Base-by-base conservation (phyloP, 345 rosid genomes). In the Toxicodendron radicans region DNA sequence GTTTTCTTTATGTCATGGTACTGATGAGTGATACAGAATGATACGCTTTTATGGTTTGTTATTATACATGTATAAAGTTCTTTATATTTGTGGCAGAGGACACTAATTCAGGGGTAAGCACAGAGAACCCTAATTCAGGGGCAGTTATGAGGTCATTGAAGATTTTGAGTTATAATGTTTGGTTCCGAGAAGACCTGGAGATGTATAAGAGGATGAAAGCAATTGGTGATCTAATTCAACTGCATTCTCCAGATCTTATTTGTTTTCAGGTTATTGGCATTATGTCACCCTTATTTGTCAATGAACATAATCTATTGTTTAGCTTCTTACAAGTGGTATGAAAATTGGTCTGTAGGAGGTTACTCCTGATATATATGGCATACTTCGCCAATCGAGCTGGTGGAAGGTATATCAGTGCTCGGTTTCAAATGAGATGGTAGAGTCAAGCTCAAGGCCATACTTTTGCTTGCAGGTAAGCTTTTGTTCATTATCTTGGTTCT, bases 141-240 rank as follows among this genome's bases (percentile, higher is more conserved):
- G 35, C 81, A 48, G 67, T 54, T 76, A 51, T 64, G 10, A 48
- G 73, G 78, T 64, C 93, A 32, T 64, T 91, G 73, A 93, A 95
- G 87, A 79, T 95, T 52, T 80, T 95, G 87, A 95, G 81, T 84
- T 95, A 95, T 83, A 95, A 95, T 89, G 93, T 95, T 70, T 95
- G 99, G 99, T 95, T 95, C 67, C 86, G 97, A 51, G 98, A 93
- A 76, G 98, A 93, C 78, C 75, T 95, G 79, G 99, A 93, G 84
- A 30, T 95, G 83, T 83, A 80, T 73, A 73, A 58, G 62, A 87
- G 99, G 82, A 93, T 93, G 97, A 85, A 86, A 82, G 92, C 98
- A 2, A 80, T 93, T 3, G 97, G 99, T 17, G 87, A 90, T 52
- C 83, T 93, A 60, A 82, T 95, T 68, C 84, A 87, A 70, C 79